phyloP scores from a whole-genome alignment of 306 rosid genomes.

The Corylus heterophylla region DNA sequence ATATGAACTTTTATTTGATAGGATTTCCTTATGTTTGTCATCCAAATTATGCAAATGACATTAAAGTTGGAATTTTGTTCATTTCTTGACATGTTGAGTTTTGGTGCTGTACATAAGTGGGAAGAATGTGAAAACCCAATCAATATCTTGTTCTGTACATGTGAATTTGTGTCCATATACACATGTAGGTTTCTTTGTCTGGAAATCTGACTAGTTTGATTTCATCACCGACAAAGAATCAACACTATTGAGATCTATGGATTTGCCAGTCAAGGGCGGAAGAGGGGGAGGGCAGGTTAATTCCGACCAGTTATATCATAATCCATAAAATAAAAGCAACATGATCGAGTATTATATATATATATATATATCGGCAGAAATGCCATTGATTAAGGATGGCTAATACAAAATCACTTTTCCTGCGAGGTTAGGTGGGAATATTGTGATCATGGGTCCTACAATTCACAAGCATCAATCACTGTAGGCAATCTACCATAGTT shows the following conservation, averaged over 20 bases:
- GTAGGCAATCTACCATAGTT: background rate
- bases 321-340: background rate
- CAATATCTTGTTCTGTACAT: background rate
- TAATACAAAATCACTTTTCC: background rate
- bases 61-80: background rate
- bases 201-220: background rate
- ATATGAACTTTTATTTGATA: background rate
- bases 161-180: background rate
- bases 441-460: slow-evolving; percentile 28
- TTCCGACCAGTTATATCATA: background rate
- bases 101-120: background rate
- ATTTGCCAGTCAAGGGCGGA: background rate
- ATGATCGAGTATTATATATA: background rate
- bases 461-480: slow-evolving; percentile 9
- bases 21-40: background rate
- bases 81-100: background rate
- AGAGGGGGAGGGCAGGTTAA: background rate
- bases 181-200: background rate
- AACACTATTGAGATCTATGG: background rate
- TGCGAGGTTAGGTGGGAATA: slow-evolving; percentile 22
- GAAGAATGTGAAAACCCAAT: background rate
- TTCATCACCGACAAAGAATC: background rate
- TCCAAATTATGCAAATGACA: background rate
- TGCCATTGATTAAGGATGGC: background rate
- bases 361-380: background rate